Evolutionary conservation across 345 rosid species (phyloP), one percentile per base, ranked within the genome.

Genomic region (Pugionium cornutum): DNA sequence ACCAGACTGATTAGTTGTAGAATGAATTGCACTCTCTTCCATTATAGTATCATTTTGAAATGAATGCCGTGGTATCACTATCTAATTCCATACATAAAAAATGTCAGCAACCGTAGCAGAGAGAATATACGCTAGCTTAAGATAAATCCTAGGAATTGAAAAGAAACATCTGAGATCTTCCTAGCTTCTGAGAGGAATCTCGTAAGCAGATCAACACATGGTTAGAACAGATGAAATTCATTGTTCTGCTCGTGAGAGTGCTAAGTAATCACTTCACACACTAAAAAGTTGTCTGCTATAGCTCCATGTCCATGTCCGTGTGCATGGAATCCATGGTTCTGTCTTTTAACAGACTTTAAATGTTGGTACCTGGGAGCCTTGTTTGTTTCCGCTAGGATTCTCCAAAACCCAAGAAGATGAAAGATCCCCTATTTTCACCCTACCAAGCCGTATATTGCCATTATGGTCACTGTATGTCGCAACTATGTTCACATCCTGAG

Each of bases 341-440:
- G 9, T 18, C 18, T 18, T 18, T 18, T 11, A 47, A 32, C 11
- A 41, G 34, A 53, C 54, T 47, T 7, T 9, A 11, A 47, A 44
- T 64, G 39, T 2, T 35, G 55, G 68, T 83, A 89, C 94, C 96
- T 75, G 81, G 40, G 80, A 69, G 68, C 61, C 75, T 64, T 75
- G 78, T 46, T 27, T 76, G 53, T 57, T 81, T 68, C 60, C 78
- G 66, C 29, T 72, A 37, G 54, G 80, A 73, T 82, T 86, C 56
- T 85, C 85, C 82, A 88, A 77, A 57, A 88, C 77, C 99, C 99
- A 95, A 18, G 99, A 95, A 63, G 88, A 63, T 60, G 99, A 95
- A 46, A 89, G 88, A 72, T 85, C 81, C 76, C 83, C 89, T 91
- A 91, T 83, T 80, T 89, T 91, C 62, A 89, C 83, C 62, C 75